A percentile compares a stretch with the other conserved stretches of the same genome.
These are phyloP conservation scores for Lonicera japonica DNA, from an alignment of 129 eudicot species.

Conservation along the genomic window DNA sequence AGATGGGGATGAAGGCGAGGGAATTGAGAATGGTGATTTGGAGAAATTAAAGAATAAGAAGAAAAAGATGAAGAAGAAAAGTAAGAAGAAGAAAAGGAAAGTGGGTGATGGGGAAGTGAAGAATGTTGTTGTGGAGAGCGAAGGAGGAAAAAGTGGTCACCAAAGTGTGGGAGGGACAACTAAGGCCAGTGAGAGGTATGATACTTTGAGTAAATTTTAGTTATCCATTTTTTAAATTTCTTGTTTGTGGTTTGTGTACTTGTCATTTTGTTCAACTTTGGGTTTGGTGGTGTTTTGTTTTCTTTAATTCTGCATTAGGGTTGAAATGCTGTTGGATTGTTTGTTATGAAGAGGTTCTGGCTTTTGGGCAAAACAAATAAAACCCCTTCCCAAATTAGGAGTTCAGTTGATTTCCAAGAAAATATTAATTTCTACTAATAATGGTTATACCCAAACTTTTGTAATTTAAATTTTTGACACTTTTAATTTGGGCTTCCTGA, in stretches of 20 bases:
- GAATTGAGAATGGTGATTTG: slow-evolving; percentile 5
- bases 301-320: neutral
- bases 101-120: slow-evolving; percentile 21
- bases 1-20: slow-evolving; percentile 22
- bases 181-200: slow-evolving; percentile 39
- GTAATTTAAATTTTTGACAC: too few relatives aligned
- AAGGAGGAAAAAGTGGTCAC: slow-evolving; percentile 15
- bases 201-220: neutral
- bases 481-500: too few relatives aligned
- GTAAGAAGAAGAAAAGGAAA: slow-evolving; percentile 38
- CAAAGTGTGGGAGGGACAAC: slow-evolving; percentile 19
- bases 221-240: slow-evolving; percentile 2
- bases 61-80: slow-evolving; percentile 21
- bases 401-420: neutral
- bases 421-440: neutral
- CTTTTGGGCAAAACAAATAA: neutral
- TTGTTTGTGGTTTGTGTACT: slow-evolving; percentile 5
- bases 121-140: slow-evolving; percentile 25
- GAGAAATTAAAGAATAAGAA: slow-evolving; percentile 16
- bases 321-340: too few relatives aligned
- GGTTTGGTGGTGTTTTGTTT: neutral
- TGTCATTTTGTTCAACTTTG: neutral
- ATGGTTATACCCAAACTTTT: too few relatives aligned
- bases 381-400: neutral
- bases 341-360: slow-evolving; percentile 1